A percentile compares a stretch with the other conserved stretches of the same genome.
Conservation (phyloP, 176 grass and related monocot species). For the Raddia guianensis region DNA sequence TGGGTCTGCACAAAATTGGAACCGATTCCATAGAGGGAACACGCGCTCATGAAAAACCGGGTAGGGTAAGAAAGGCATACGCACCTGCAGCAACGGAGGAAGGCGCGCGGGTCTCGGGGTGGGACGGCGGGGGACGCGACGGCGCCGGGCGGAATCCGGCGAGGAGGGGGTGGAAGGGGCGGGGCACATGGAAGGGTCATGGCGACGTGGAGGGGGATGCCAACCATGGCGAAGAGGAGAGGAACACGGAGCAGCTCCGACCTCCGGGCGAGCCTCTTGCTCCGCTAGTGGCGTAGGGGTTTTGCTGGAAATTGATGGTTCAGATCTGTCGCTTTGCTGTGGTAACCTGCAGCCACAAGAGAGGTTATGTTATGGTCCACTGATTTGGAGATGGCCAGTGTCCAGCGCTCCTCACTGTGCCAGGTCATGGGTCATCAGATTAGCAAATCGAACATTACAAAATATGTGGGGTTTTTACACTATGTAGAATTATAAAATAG, state of each 20-base stretch:
- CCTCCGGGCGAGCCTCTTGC: no score
- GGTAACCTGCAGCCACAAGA: no score
- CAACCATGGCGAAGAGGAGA: slow-evolving; percentile 24
- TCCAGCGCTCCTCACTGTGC: no score
- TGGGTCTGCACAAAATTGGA: not conserved
- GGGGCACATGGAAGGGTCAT: not conserved
- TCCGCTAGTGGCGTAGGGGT: not conserved
- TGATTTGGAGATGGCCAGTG: no score
- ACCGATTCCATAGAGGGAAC: not conserved
- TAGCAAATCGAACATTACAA: no score
- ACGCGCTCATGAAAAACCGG: not conserved
- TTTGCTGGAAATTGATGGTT: not conserved
- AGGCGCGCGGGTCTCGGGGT: slow-evolving; percentile 3
- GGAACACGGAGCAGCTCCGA: no score
- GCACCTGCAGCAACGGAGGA: slow-evolving; percentile 37
- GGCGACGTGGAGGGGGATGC: slow-evolving; percentile 13
- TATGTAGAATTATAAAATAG: not conserved
- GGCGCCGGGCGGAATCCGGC: not conserved
- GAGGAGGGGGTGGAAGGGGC: not conserved
- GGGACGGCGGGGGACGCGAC: slow-evolving; percentile 3
- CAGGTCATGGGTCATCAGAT: no score
- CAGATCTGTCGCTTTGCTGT: no score
- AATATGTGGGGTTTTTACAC: no score
- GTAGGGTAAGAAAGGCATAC: not conserved
- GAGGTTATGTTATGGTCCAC: no score